Base-by-base conservation (phyloP, 2,329 filamentous ascomycete species). In the Fusarium decemcellulare region DNA sequence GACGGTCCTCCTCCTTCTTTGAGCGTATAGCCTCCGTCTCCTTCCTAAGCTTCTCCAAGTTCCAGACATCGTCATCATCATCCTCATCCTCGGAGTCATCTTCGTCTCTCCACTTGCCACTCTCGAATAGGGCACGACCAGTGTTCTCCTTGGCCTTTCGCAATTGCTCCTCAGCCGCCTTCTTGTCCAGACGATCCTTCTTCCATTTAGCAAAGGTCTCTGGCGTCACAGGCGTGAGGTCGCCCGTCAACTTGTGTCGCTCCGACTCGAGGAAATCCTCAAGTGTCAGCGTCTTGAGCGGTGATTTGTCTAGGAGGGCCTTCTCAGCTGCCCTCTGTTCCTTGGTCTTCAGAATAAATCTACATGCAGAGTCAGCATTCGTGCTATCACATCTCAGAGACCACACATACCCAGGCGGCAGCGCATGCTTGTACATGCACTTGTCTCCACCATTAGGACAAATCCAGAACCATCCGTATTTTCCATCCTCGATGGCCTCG, bases 401-500 rank as follows among this genome's bases (percentile, higher is more conserved):
- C 27, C 18, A 64, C 56, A 89, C 92, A 77, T 89, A 97, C 93
- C 96, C 96, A 77, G 95, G 93, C 74, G 97, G 96, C 75, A 99
- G 87, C 76, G 93, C 94, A 81, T 99, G 96, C 83, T 93, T 95
- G 80, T 99, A 99, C 92, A 96, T 98, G 92, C 96, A 99, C 82
- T 97, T 93, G 79, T 99, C 92, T 69, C 93, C 95, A 71, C 94
- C 95, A 77, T 98, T 98, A 48, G 96, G 96, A 87, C 96, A 99
- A 63, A 90, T 87, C 96, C 96, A 99, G 83, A 99, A 98, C 96
- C 96, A 99, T 68, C 96, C 96, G 76, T 99, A 99, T 82, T 98
- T 99, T 76, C 94, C 93, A 78, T 99, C 96, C 83, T 99, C 96
- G 68, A 99, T 96, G 29, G 96, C 96, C 73, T 95, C 91, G 79